Percentiles rank a stretch among this genome's conserved stretches.
Evolutionary conservation across 2,329 filamentous ascomycete genomes (phyloP).

Genomic region (Xylaria sp.): DNA sequence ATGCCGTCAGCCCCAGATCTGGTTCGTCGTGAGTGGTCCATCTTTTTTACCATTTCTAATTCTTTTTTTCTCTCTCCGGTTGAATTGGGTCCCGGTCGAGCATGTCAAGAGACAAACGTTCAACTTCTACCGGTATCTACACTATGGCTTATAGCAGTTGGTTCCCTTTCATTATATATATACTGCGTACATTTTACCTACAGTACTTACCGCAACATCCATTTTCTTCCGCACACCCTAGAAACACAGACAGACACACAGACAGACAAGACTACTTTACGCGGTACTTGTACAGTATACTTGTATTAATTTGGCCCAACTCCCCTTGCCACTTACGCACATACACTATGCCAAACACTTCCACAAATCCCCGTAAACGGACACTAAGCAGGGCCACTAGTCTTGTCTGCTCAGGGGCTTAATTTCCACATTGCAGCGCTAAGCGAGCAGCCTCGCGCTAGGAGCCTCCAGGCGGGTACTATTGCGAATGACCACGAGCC

Average conservation of each 20-base stretch:
- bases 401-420: slow-evolving; percentile 32
- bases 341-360: neutral
- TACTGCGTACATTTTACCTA: neutral
- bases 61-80: slow-evolving; percentile 34
- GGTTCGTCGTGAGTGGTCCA: slow-evolving; percentile 41
- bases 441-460: slow-evolving; percentile 43
- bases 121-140: no score
- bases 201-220: no score
- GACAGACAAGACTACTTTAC: neutral
- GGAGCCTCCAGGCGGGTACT: slow-evolving; percentile 37
- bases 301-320: neutral
- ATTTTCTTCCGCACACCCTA: slow-evolving; percentile 29
- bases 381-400: slow-evolving; percentile 27
- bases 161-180: no score
- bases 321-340: neutral
- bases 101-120: neutral
- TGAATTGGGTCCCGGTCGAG: slow-evolving; percentile 11
- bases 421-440: slow-evolving; percentile 45
- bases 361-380: slow-evolving; percentile 5
- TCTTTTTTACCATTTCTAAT: slow-evolving; percentile 20
- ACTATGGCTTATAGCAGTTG: no score
- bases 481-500: slow-evolving; percentile 23
- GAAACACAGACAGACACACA: no score
- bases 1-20: slow-evolving; percentile 35
- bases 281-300: neutral